Base-by-base conservation (phyloP, 2,329 filamentous ascomycete species). In the Verruconis gallopava region DNA sequence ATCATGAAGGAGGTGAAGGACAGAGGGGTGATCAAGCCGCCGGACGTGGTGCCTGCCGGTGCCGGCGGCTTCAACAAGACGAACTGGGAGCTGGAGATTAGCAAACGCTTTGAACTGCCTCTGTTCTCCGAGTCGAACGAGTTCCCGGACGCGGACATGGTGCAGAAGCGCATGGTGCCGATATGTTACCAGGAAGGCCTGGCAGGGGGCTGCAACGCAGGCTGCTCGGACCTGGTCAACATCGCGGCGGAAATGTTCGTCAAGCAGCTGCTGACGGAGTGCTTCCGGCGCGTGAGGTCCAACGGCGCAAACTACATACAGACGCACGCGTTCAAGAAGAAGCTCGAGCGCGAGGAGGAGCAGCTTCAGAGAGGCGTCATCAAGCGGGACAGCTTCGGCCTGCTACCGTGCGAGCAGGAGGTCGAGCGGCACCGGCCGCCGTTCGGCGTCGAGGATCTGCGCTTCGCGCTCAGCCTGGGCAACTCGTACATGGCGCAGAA, bases 331-430 rank as follows among this genome's bases (percentile, higher is more conserved):
- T 95, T 89, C 60, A 77, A 76, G 48, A 71, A 73, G 45, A 82
- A 85, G 55, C 68, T 94, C 9, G 75, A 77, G 42, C 68, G 69
- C 37, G 88, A 95, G 58, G 86, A 94, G 55, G 72, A 80, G 34
- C 73, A 76, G 1, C 77, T 75, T 19, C 71, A 77, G 32, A 6
- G 37, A 17, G 41, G 35, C 4, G 82, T 88, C 51, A 58, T 93
- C 1, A 67, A 73, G 14, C 72, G 84, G 49, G 83, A 86, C 45
- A 79, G 81, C 46, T 79, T 74, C 37, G 86, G 86, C 1, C 62
- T 93, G 20, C 63, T 95, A 4, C 89, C 88, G 0, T 66, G 86
- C 25, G 86, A 95, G 59, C 75, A 82, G 3, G 85, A 82, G 55
- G 79, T 81, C 41, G 79, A 81, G 13, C 75, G 75, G 43, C 76